Evolutionary conservation across 2,329 filamentous ascomycete species (phyloP).

Genomic region (Alternaria sp.): DNA sequence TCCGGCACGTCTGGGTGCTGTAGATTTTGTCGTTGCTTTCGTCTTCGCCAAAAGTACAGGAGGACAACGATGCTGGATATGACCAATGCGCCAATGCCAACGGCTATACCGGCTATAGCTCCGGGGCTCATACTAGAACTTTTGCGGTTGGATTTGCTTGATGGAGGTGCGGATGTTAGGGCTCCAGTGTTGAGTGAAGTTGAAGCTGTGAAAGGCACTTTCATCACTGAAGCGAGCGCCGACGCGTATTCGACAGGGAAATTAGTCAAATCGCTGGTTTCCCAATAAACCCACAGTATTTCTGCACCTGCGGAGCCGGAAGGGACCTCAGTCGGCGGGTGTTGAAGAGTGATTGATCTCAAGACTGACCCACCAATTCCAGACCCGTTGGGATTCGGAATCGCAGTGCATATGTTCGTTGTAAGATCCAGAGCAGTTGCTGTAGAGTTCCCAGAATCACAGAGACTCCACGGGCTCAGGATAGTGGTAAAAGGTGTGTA

Average conservation of each 20-base stretch:
- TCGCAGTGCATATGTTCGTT: no score
- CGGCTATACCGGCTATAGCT: neutral
- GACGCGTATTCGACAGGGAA: neutral
- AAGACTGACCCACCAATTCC: no score
- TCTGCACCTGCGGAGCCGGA: neutral
- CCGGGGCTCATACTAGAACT: neutral
- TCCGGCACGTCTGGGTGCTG: neutral
- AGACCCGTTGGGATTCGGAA: no score
- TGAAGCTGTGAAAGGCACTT: neutral
- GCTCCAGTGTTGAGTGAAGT: neutral
- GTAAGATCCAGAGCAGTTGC: neutral
- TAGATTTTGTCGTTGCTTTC: neutral
- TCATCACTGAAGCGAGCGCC: neutral
- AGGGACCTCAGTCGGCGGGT: neutral
- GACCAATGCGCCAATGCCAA: neutral
- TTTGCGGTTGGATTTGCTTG: no score
- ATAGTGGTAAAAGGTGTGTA: no score
- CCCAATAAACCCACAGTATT: neutral
- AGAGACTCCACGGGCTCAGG: no score
- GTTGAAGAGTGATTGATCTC: no score
- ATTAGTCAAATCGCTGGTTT: fast-evolving
- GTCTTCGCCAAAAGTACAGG: neutral
- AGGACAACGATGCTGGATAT: neutral
- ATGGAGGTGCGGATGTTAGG: no score
- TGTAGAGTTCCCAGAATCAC: neutral